Percentiles rank a stretch among this genome's conserved stretches.
These are phyloP conservation scores for Mangifera indica DNA, from an alignment of 345 rosid genomes.

Conservation along the genomic window DNA sequence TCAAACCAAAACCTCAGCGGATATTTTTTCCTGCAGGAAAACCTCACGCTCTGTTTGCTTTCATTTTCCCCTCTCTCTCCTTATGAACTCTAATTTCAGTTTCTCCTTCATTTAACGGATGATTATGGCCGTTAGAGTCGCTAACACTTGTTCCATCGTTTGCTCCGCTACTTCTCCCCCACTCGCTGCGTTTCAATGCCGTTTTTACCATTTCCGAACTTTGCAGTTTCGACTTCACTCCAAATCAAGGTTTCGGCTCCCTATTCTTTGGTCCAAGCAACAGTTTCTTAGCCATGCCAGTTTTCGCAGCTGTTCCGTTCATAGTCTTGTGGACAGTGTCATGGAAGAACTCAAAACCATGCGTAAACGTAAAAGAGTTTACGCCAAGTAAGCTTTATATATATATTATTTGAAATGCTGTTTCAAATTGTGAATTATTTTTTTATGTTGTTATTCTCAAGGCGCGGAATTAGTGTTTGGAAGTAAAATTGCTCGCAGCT, in stretches of 20 bases:
- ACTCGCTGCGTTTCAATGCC: constrained; percentile 39
- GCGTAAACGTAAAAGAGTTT: constrained; percentile 46
- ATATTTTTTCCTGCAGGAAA: not conserved
- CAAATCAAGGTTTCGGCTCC: constrained; percentile 30
- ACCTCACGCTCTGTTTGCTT: not conserved
- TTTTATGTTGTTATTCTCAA: not conserved
- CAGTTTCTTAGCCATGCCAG: constrained; percentile 21
- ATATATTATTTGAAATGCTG: not conserved
- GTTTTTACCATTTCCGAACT: constrained; percentile 37
- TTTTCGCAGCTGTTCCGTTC: constrained; percentile 42
- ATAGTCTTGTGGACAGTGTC: constrained; percentile 65
- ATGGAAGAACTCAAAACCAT: constrained; percentile 55
- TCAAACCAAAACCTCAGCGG: not conserved
- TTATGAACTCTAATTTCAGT: constrained; percentile 16
- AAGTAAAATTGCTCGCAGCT: not conserved
- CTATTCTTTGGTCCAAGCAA: constrained; percentile 23
- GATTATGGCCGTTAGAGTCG: constrained; percentile 62
- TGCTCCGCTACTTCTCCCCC: constrained; percentile 49
- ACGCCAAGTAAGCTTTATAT: constrained; percentile 53
- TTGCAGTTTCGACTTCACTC: constrained; percentile 31
- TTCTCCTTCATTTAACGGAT: constrained; percentile 5
- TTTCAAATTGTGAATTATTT: not conserved
- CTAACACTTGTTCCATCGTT: constrained; percentile 43
- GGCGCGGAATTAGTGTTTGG: not conserved
- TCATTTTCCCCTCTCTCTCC: not conserved